phyloP scores from a whole-genome alignment of 2,329 filamentous ascomycete genomes.

The Scedosporium minutisporum region DNA sequence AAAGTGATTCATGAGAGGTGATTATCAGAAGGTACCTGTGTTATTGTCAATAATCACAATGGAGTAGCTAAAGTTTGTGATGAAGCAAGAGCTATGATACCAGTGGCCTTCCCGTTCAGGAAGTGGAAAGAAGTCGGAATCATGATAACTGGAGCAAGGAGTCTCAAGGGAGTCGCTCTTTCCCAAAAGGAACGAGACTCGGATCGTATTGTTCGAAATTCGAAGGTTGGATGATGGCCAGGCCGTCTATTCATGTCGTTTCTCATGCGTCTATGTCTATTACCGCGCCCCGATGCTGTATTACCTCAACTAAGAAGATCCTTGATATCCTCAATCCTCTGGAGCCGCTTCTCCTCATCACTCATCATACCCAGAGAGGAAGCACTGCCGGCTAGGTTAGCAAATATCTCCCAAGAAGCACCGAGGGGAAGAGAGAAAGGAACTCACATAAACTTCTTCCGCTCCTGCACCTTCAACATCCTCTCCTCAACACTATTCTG shows the following conservation, averaged over 20 bases:
- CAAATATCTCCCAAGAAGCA: not conserved
- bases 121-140: too few species aligned
- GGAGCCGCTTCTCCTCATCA: conserved; percentile 84
- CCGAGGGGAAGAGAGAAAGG: not conserved
- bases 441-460: conserved; percentile 90
- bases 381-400: conserved; percentile 48
- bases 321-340: conserved; percentile 88
- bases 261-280: not conserved
- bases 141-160: too few species aligned
- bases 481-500: conserved; percentile 87
- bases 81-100: too few species aligned
- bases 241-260: not conserved
- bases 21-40: too few species aligned
- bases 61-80: too few species aligned
- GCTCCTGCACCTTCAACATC: conserved; percentile 87
- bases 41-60: too few species aligned
- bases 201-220: not conserved
- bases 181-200: not conserved
- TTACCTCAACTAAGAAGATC: conserved; percentile 57
- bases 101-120: too few species aligned
- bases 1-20: too few species aligned
- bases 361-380: conserved; percentile 89
- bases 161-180: too few species aligned
- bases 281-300: not conserved
- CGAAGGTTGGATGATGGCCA: not conserved